These are phyloP conservation scores for Saccharata proteae DNA, from an alignment of 2,329 filamentous ascomycete species.

Conservation along the genomic window DNA sequence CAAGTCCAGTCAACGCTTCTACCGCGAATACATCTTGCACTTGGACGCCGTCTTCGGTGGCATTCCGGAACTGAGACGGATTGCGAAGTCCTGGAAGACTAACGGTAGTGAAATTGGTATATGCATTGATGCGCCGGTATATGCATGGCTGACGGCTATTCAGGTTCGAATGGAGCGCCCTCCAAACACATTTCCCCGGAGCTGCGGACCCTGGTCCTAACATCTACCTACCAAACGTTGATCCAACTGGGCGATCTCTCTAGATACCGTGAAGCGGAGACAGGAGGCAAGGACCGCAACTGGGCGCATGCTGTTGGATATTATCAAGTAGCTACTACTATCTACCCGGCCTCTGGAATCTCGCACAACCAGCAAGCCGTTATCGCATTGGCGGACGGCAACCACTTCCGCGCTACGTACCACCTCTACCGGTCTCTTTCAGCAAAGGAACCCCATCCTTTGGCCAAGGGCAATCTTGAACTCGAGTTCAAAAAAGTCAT, in stretches of 20 bases:
- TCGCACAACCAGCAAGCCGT: conserved; percentile 88
- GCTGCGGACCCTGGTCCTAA: conserved; percentile 46
- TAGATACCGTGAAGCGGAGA: conserved; percentile 66
- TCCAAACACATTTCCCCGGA: conserved; percentile 27
- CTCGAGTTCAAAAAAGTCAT: conserved; percentile 62
- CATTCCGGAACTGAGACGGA: conserved; percentile 45
- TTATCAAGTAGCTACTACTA: conserved; percentile 68
- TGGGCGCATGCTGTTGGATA: conserved; percentile 74
- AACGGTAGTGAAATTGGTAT: conserved; percentile 19
- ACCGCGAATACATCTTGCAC: conserved; percentile 71
- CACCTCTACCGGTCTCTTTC: conserved; percentile 77
- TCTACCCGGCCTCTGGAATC: conserved; percentile 67
- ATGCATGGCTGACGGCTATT: conserved; percentile 25
- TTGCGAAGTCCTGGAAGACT: conserved; percentile 34
- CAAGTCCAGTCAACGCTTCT: conserved; percentile 78
- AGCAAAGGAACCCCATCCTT: conserved; percentile 60
- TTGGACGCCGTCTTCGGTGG: conserved; percentile 50
- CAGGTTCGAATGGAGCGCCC: conserved; percentile 19
- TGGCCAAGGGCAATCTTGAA: conserved; percentile 64
- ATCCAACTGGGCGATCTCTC: conserved; percentile 83
- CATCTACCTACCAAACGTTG: conserved; percentile 70
- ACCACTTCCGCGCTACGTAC: conserved; percentile 78
- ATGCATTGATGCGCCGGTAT: conserved; percentile 4
- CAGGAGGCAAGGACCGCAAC: conserved; percentile 49
- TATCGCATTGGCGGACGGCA: conserved; percentile 63